Evolutionary conservation across 1,139 yeast genomes (phyloP).

Genomic region (Scheffersomyces quercinus): DNA sequence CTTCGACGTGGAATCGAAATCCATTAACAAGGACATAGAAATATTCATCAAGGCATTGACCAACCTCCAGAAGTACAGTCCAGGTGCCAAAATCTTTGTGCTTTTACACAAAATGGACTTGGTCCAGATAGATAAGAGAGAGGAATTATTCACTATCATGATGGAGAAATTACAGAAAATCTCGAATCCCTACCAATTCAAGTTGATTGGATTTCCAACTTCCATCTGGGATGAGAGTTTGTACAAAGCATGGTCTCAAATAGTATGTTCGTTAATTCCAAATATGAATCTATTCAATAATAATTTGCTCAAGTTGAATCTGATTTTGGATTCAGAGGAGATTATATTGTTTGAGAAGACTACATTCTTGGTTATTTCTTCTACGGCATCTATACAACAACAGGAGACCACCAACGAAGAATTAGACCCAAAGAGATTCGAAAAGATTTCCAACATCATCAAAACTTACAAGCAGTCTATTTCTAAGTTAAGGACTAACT

Average conservation of each 20-base stretch:
- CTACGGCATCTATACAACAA: slow-evolving; percentile 51
- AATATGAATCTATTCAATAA: slow-evolving; percentile 82
- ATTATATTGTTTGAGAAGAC: slow-evolving; percentile 91
- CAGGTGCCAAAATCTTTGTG: slow-evolving; percentile 90
- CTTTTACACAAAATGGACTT: slow-evolving; percentile 94
- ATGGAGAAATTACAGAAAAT: slow-evolving; percentile 79
- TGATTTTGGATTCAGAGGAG: slow-evolving; percentile 81
- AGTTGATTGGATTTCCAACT: slow-evolving; percentile 87
- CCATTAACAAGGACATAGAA: slow-evolving; percentile 89
- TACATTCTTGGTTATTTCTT: slow-evolving; percentile 85
- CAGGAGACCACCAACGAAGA: slow-evolving; percentile 9
- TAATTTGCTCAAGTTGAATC: slow-evolving; percentile 72
- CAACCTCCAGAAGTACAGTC: slow-evolving; percentile 81
- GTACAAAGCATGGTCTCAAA: slow-evolving; percentile 96
- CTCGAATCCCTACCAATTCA: slow-evolving; percentile 76
- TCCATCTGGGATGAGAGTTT: slow-evolving; percentile 97
- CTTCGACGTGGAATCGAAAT: slow-evolving; percentile 92
- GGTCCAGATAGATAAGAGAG: slow-evolving; percentile 83
- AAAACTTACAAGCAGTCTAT: slow-evolving; percentile 94
- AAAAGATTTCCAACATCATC: slow-evolving; percentile 89
- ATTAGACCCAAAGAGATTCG: slow-evolving; percentile 88
- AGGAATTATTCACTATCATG: slow-evolving; percentile 79
- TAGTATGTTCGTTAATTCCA: slow-evolving; percentile 92
- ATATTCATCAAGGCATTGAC: slow-evolving; percentile 83
- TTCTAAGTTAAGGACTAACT: slow-evolving; percentile 81